Evolutionary conservation across 176 grass and related monocot species (phyloP), one percentile per base, ranked within the genome.

Genomic region (Oryza nivara): DNA sequence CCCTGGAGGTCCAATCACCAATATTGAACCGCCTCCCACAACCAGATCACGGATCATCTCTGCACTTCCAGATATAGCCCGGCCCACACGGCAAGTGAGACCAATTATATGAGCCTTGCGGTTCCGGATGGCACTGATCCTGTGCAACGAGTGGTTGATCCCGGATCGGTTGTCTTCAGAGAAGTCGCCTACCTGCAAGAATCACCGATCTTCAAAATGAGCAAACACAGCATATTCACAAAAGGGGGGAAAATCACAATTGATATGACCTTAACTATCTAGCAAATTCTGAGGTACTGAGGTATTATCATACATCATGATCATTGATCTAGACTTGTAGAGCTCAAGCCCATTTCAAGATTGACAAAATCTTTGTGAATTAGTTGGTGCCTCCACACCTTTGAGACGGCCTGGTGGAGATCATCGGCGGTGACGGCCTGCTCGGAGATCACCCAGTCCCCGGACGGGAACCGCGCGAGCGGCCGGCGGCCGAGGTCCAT

Each of bases 81-180:
- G 91, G 8, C 96, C 96, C 0, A 98, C 93, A 82, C 93, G 91
- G 87, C 96, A 98, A 70, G 96, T 94, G 65, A 98, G 93, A 7
- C 96, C 96, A 70, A 98, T 90, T 87, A 98, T 93, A 17, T 98
- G 76, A 9, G 85, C 83, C 86, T 95, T 98, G 23, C 96, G 85
- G 65, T 98, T 98, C 38, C 93, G 34, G 83, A 98, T 98, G 68
- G 96, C 96, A 30, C 96, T 98, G 80, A 98, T 98, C 77, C 96
- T 54, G 83, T 98, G 96, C 82, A 98, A 81, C 0, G 93, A 98
- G 80, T 79, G 89, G 70, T 98, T 91, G 74, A 98, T 98, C n/a
- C 96, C 93, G 34, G 96, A 98, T 70, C 96, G 91, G 75, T 98
- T 98, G 65, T 98, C 96, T 72, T 95, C 96, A 0, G 93, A 92